These are phyloP conservation scores for Xanthoconium purpureum DNA, from an alignment of 768 basidiomycete genomes.

Conservation along the genomic window DNA sequence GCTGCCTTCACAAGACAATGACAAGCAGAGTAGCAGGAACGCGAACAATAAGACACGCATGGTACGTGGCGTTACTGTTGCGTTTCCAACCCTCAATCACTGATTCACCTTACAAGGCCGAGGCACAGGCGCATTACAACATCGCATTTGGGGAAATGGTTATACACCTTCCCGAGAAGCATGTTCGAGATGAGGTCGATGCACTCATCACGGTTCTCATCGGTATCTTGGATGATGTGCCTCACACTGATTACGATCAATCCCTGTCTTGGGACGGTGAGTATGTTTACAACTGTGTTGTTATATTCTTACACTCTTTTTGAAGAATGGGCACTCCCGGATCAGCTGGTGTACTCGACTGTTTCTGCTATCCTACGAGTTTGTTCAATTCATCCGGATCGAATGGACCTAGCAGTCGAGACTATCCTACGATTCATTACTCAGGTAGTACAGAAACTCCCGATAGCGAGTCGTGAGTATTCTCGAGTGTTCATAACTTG, in stretches of 20 bases:
- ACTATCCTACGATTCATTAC: conserved; percentile 62
- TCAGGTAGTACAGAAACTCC: conserved; percentile 54
- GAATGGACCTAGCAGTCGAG: conserved; percentile 48
- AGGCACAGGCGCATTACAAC: conserved; percentile 72
- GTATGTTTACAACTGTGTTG: conserved; percentile 5
- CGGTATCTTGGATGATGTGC: conserved; percentile 68
- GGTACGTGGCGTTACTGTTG: conserved; percentile 39
- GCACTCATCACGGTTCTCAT: conserved; percentile 57
- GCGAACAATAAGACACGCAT: conserved; percentile 44
- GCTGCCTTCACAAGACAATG: conserved; percentile 31
- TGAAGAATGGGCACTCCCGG: conserved; percentile 84
- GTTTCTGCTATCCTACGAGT: conserved; percentile 72
- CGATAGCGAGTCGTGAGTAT: conserved; percentile 50
- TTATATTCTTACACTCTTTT: not conserved
- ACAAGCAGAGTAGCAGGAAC: conserved; percentile 15
- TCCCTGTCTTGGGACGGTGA: conserved; percentile 80
- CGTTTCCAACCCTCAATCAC: not conserved
- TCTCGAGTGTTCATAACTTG: not conserved
- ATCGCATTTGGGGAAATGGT: conserved; percentile 82
- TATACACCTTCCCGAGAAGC: conserved; percentile 54
- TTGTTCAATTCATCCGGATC: conserved; percentile 49
- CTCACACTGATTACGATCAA: conserved; percentile 72
- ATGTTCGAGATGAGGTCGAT: conserved; percentile 50
- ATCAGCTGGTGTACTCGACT: conserved; percentile 78
- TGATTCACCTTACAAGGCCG: conserved; percentile 44